These are phyloP conservation scores for Xylariaceae sp. DNA, from an alignment of 2,329 filamentous ascomycete genomes.

Conservation along the genomic window DNA sequence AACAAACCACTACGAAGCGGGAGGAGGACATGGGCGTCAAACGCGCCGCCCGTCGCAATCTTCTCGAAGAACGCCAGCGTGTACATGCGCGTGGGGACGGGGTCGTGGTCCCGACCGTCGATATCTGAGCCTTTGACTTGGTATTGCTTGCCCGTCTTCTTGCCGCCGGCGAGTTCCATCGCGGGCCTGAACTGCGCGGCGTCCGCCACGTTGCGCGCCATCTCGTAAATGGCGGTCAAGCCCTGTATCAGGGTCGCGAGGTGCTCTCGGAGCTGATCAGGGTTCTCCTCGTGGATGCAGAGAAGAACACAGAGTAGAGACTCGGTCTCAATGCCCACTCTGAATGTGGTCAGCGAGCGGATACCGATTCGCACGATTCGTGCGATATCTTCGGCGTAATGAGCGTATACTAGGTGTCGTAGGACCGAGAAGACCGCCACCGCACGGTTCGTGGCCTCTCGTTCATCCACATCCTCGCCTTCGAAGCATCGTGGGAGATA, in stretches of 20 bases:
- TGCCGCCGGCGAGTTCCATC: background rate
- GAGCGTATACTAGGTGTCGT: constrained; percentile 43
- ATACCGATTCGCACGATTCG: constrained; percentile 46
- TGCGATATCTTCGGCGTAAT: constrained; percentile 48
- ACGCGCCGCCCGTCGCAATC: constrained; percentile 38
- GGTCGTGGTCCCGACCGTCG: constrained; percentile 13
- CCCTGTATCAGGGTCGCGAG: constrained; percentile 45
- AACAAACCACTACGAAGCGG: constrained; percentile 41
- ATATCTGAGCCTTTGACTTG: constrained; percentile 4
- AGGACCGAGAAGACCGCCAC: constrained; percentile 45
- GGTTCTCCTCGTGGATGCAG: constrained; percentile 42
- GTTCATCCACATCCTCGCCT: constrained; percentile 20
- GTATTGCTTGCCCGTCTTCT: background rate
- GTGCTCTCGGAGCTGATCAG: constrained; percentile 43
- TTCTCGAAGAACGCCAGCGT: constrained; percentile 44
- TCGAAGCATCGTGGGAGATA: constrained; percentile 39
- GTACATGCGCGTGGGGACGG: constrained; percentile 39
- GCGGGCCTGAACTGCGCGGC: constrained; percentile 10
- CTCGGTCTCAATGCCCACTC: constrained; percentile 39
- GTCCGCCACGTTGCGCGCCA: constrained; percentile 23
- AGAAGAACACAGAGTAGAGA: constrained; percentile 45
- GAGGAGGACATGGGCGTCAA: constrained; percentile 43
- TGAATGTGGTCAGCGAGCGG: constrained; percentile 39
- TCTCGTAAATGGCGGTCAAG: constrained; percentile 35
- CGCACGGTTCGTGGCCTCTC: constrained; percentile 38